Evolutionary conservation across 2,329 filamentous ascomycete genomes (phyloP), one percentile per base, ranked within the genome.

Genomic region (Botryosphaeria dothidea): DNA sequence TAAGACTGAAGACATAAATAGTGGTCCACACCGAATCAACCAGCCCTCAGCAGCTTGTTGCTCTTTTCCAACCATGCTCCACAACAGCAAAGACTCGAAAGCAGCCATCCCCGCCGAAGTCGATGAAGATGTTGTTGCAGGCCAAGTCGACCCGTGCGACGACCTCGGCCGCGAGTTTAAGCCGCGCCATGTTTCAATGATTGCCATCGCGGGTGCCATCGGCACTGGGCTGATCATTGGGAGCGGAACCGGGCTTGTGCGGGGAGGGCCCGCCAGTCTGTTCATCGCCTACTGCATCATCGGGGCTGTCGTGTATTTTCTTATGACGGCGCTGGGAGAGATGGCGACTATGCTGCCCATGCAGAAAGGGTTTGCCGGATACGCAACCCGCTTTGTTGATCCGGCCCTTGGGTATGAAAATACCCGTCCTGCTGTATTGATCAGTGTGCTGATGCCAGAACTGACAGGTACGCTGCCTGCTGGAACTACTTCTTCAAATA

Each of bases 261-360:
- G 11, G 3, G 56, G 62, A 68, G 84, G 84, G 17, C 83, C 83
- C 41, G 75, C 75, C 7, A 80, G 81, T 51, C 75, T 81, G 21
- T 73, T 84, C 25, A 71, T 83, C 60, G 80, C 79, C 38, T 83
- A 81, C 67, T 68, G 73, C 41, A 77, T 82, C 52, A 73, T 93
- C 72, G 91, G 90, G 60, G 82, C 86, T 15, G 85, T 93, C 65
- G 85, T 94, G 51, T 93, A 86, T 80, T 88, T 88, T 3, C 87
- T 93, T 77, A 93, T 94, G 89, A 73, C 74, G 66, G 82, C 81
- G 41, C 75, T 86, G 29, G 82, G 82, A 60, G 84, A 96, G 78
- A 90, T 95, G 83, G 89, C 91, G 11, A 88, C 91, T 6, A 92
- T 88, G 70, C 87, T 93, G 23, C 92, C 92, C 5, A 87, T 93